A percentile compares a stretch with the other conserved stretches of the same genome.
phyloP scores from a whole-genome alignment of 345 rosid genomes.

The Ceriops decandra region DNA sequence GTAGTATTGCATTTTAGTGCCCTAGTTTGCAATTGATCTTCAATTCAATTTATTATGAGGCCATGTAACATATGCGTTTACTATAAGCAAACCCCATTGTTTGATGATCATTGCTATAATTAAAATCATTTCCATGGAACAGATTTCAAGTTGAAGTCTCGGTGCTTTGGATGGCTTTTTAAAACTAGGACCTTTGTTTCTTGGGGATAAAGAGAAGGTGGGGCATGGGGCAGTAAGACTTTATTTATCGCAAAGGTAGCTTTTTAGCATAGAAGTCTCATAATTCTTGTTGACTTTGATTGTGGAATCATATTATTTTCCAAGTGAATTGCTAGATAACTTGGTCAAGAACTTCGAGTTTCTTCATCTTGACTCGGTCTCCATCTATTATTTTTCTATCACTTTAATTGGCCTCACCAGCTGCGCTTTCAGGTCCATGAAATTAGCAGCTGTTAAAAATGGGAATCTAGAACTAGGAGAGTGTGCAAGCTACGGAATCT shows the following conservation, averaged over 20 bases:
- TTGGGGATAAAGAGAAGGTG: too few relatives aligned
- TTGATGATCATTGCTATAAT: not conserved
- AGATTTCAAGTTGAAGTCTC: too few relatives aligned
- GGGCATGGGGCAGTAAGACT: too few relatives aligned
- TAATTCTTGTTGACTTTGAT: slow-evolving; percentile 31
- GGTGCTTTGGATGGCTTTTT: too few relatives aligned
- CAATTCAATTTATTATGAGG: not conserved
- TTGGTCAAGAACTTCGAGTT: slow-evolving; percentile 1
- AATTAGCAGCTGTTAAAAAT: too few relatives aligned
- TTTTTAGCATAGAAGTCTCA: slow-evolving; percentile 3
- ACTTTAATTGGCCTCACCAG: too few relatives aligned
- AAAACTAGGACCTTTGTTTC: too few relatives aligned
- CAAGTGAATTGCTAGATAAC: not conserved
- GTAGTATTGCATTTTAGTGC: not conserved
- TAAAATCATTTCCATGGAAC: not conserved
- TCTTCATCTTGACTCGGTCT: slow-evolving; percentile 14
- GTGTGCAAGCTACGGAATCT: too few relatives aligned
- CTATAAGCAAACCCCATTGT: not conserved
- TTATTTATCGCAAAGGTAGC: not conserved
- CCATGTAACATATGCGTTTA: too few relatives aligned
- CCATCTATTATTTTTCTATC: not conserved
- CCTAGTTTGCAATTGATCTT: not conserved
- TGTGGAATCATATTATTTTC: slow-evolving; percentile 3
- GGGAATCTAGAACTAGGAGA: too few relatives aligned
- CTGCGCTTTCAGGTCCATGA: too few relatives aligned